Base-by-base conservation (phyloP, 371 early-diverging fungal genomes). In the Chytridiales sp. region DNA sequence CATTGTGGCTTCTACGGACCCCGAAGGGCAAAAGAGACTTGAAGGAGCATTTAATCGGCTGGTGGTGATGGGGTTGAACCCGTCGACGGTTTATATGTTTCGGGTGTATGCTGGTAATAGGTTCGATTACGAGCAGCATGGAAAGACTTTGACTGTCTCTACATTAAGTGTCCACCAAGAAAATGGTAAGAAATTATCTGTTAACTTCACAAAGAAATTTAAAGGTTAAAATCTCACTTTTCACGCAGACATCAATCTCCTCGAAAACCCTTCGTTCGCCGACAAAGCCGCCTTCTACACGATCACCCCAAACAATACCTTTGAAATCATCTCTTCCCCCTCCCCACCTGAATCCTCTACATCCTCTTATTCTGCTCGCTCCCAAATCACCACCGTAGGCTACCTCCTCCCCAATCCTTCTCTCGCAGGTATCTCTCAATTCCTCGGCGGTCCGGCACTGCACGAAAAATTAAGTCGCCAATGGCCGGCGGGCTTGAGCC, bases 31-130 rank as follows among this genome's bases (percentile, higher is more conserved):
- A 21, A 41, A 34, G 29, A 43, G 66, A 3, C 39, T 0, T 4
- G 31, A 9, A 8, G 42, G 32, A 8, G 41, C 40, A 15, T 30
- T 34, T 27, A 63, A 63, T 47, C 43, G 42, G 38, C 46, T 68
- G 17, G 41, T 48, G 3, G 50, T 61, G 1, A 21, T 58, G 21
- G 61, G 61, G 19, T 44, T 68, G 9, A 27, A 38, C 21, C 69
- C 69, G 1, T 44, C 47, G 38, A 49, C 48, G 11, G 15, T n/a
- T 22, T 68, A 68, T 30, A 55, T 30, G 8, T 60, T 68, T 38
- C 40, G 64, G 17, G 61, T 68, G 8, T 49, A 55, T 42, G 61
- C 59, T 9, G 69, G 69, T 13, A 68, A 68, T 42, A 32, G 69
- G 44, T 68, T 68, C 31, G 48, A 34, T 21, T 68, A 34, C 35